Percentiles rank a stretch among this genome's conserved stretches.
phyloP scores from a whole-genome alignment of 1,284 basidiomycete genomes.

The Leccinum solheimii region DNA sequence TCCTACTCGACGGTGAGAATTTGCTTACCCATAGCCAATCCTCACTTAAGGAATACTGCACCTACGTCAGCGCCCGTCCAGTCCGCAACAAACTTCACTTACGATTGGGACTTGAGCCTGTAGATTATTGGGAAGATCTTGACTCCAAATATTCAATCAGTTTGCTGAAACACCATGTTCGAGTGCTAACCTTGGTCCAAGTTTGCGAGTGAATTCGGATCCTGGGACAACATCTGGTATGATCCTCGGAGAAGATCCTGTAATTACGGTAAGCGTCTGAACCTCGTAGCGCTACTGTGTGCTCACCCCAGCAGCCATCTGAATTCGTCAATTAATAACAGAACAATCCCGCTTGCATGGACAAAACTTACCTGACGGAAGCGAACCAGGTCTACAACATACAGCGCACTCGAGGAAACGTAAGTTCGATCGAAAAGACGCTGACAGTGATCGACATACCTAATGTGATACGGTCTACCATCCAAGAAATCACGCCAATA shows the following conservation, averaged over 20 bases:
- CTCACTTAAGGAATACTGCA: slow-evolving; percentile 79
- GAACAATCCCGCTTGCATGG: neutral
- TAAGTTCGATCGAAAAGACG: slow-evolving; percentile 8
- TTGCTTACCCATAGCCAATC: slow-evolving; percentile 88
- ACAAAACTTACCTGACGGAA: slow-evolving; percentile 74
- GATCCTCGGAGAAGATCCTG: slow-evolving; percentile 89
- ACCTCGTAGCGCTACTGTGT: neutral
- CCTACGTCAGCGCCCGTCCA: slow-evolving; percentile 1
- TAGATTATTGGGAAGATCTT: slow-evolving; percentile 91
- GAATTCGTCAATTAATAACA: slow-evolving; percentile 15
- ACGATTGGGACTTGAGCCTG: slow-evolving; percentile 88
- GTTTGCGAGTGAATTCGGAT: slow-evolving; percentile 92
- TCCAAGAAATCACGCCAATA: slow-evolving; percentile 89
- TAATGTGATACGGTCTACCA: slow-evolving; percentile 89
- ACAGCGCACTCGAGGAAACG: slow-evolving; percentile 69
- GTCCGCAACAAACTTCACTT: slow-evolving; percentile 31
- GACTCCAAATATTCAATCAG: neutral
- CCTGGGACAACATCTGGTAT: slow-evolving; percentile 91
- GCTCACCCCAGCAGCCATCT: slow-evolving; percentile 80
- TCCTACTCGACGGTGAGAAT: neutral
- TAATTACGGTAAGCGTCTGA: slow-evolving; percentile 2
- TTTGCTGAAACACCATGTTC: neutral
- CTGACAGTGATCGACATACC: slow-evolving; percentile 44
- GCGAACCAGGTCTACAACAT: slow-evolving; percentile 93
- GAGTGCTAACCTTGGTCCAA: slow-evolving; percentile 78